Percentiles rank a stretch among this genome's conserved stretches.
Conservation (phyloP, 2,329 filamentous ascomycete species). For the Sporothrix luriei region DNA sequence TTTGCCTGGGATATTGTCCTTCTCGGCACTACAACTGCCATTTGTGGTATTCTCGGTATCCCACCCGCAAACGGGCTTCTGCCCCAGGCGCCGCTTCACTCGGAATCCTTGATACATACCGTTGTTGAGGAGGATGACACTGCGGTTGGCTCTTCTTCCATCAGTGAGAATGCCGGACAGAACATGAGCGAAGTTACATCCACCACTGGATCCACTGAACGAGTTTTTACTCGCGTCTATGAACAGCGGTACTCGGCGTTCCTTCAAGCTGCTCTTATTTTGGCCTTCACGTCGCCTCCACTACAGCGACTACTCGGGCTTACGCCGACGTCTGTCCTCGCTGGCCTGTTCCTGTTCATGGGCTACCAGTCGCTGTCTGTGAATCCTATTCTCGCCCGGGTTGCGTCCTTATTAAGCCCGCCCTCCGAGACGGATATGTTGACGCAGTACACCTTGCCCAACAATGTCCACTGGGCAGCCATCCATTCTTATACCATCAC, state of each 20-base stretch:
- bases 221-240: not conserved
- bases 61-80: slow-evolving; percentile 67
- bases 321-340: slow-evolving; percentile 25
- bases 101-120: slow-evolving; percentile 62
- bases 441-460: slow-evolving; percentile 11
- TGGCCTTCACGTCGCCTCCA: slow-evolving; percentile 25
- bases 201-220: not conserved
- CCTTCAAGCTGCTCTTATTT: slow-evolving; percentile 16
- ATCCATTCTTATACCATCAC: slow-evolving; percentile 27
- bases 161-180: not conserved
- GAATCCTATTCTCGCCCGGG: slow-evolving; percentile 26
- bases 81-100: slow-evolving; percentile 67
- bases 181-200: not conserved
- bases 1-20: slow-evolving; percentile 30
- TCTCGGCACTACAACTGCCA: slow-evolving; percentile 25
- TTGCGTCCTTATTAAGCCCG: slow-evolving; percentile 20
- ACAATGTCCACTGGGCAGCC: slow-evolving; percentile 21
- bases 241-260: slow-evolving; percentile 25
- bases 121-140: slow-evolving; percentile 44
- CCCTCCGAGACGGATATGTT: slow-evolving; percentile 20
- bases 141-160: slow-evolving; percentile 21
- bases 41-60: slow-evolving; percentile 49
- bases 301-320: slow-evolving; percentile 24
- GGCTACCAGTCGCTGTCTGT: slow-evolving; percentile 27
- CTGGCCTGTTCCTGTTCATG: slow-evolving; percentile 28